Percentiles rank a stretch among this genome's conserved stretches.
phyloP scores from a whole-genome alignment of 768 basidiomycete genomes.

The Lyophyllum decastes region DNA sequence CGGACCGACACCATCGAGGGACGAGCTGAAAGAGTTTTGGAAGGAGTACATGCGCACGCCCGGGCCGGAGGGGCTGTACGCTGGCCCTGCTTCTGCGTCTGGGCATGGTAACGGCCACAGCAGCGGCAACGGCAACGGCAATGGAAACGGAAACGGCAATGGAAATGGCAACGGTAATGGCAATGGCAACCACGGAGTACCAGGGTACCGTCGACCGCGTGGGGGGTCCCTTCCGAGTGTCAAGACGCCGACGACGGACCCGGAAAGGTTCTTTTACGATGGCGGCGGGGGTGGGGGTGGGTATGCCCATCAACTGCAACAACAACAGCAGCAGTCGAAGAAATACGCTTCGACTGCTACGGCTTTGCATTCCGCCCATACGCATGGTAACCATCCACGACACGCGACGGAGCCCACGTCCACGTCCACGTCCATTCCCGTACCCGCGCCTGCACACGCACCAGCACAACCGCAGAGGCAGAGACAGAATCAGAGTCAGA shows the following conservation, averaged over 20 bases:
- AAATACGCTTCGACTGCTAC: not conserved
- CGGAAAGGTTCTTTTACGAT: conserved; percentile 16
- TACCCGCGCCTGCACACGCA: too few relatives aligned
- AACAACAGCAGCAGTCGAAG: not conserved
- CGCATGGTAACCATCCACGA: not conserved
- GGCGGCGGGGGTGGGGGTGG: not conserved
- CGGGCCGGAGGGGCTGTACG: too few relatives aligned
- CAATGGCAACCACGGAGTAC: not conserved
- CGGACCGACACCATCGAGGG: conserved; percentile 33
- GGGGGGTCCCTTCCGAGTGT: conserved; percentile 70
- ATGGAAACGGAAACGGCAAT: too few relatives aligned
- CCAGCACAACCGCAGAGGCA: not conserved
- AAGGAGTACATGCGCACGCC: conserved; percentile 75
- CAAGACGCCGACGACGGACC: conserved; percentile 57
- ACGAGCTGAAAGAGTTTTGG: conserved; percentile 75
- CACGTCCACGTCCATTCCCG: too few relatives aligned
- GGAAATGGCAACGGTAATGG: conserved; percentile 3
- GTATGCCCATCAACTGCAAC: not conserved
- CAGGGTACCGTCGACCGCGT: conserved; percentile 38
- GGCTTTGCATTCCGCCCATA: too few relatives aligned
- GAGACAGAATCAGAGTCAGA: too few relatives aligned
- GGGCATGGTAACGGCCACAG: too few relatives aligned
- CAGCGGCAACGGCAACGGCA: conserved; percentile 3
- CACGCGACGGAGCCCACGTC: not conserved
- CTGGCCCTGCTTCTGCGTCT: too few relatives aligned